Evolutionary conservation across 352 stramenopile species (phyloP), one percentile per base, ranked within the genome.

Genomic region (Globisporangium cederbergense): DNA sequence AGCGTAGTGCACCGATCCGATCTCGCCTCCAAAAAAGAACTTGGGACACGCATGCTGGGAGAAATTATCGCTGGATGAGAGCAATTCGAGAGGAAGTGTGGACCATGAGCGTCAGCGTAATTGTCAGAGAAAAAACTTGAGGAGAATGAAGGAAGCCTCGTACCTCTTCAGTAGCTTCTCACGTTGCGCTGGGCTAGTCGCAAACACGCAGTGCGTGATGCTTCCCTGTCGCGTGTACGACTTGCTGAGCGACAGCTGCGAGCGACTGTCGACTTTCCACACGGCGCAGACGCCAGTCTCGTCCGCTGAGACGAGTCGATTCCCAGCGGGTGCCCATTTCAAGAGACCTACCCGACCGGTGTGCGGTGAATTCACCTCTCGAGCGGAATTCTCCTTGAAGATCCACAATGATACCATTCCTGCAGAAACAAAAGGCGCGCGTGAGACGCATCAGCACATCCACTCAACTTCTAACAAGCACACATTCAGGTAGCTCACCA

Each of bases 1-100:
- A 0, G 89, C 89, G 61, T 97, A 97, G 74, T 94, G 88, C 6
- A 98, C 83, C 18, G 83, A 86, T 2, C 94, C 95, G 22, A 82
- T 77, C 59, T 97, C 88, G n/a, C 89, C 92, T n/a, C 89, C 92
- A 58, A 98, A 96, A 68, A 98, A 98, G 66, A 98, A 98, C 32
- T 90, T 79, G 28, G 88, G 88, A 52, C 86, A 95, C 5, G 73
- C 67, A 7, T 75, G 72, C 53, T 88, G 78, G 8, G 80, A 72
- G 57, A 87, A 90, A 3, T 66, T 54, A 6, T 86, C 75, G 25
- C 78, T 88, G 64, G 58, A 43, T 3, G 30, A 49, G 22, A 28
- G 36, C 59, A 55, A 38, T 14, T 46, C 20, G 30, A 20, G 55
- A 22, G 42, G 38, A n/a, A 6, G 18, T 40, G 6, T 42, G 36